phyloP scores from a whole-genome alignment of 2,329 filamentous ascomycete genomes.

The Fusarium udum region DNA sequence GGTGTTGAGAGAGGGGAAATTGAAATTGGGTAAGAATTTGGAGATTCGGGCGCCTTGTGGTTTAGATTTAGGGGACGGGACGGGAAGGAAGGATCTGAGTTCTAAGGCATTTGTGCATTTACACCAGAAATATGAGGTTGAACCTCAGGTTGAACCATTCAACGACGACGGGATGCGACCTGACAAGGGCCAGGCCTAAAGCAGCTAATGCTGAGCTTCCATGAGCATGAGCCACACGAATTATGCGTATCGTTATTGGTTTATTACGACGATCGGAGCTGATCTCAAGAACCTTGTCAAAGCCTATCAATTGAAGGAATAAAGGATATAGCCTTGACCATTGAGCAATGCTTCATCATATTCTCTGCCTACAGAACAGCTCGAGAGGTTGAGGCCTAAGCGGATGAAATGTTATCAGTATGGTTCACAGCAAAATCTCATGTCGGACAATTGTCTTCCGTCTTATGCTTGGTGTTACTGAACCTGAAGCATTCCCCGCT shows the following conservation, averaged over 20 bases:
- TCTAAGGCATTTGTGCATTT: slow-evolving; percentile 46
- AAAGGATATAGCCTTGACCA: background rate
- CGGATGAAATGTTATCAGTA: background rate
- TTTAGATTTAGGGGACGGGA: slow-evolving; percentile 19
- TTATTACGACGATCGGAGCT: background rate
- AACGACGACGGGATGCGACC: background rate
- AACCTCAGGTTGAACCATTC: slow-evolving; percentile 28
- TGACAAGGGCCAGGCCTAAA: slow-evolving; percentile 38
- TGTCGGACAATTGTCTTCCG: background rate
- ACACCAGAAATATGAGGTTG: slow-evolving; percentile 46
- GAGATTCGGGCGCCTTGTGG: slow-evolving; percentile 29
- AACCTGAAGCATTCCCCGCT: slow-evolving; percentile 4
- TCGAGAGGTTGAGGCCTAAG: background rate
- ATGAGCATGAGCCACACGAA: slow-evolving; percentile 15
- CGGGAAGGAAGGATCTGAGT: slow-evolving; percentile 4
- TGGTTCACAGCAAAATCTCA: background rate
- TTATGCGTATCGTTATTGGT: slow-evolving; percentile 13
- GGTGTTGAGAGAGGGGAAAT: slow-evolving; percentile 16
- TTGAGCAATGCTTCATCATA: background rate
- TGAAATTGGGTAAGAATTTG: slow-evolving; percentile 16
- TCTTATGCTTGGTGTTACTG: slow-evolving; percentile 2
- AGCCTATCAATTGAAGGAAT: background rate
- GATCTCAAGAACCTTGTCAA: background rate
- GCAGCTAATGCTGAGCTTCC: slow-evolving; percentile 33
- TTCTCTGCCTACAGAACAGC: background rate